phyloP scores from a whole-genome alignment of 2,329 filamentous ascomycete genomes.

The Phyllosticta citribraziliensis region DNA sequence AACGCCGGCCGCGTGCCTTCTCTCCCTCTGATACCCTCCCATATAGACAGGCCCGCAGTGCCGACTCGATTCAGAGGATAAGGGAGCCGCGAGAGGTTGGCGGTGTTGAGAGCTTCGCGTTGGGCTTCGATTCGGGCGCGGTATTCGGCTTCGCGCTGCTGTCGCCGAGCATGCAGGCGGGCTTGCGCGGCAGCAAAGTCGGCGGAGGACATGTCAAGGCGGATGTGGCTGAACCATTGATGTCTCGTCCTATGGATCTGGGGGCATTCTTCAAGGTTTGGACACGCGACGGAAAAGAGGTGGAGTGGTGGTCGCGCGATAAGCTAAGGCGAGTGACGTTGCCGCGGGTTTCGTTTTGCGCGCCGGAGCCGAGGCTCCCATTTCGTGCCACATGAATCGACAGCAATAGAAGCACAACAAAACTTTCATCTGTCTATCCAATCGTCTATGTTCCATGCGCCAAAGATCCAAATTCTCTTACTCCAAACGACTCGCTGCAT shows the following conservation, averaged over 20 bases:
- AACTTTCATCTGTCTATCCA: neutral
- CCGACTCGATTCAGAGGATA: constrained; percentile 52
- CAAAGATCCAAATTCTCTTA: neutral
- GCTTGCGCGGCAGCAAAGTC: constrained; percentile 85
- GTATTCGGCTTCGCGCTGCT: constrained; percentile 59
- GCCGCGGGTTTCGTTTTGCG: neutral
- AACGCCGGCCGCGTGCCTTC: constrained; percentile 78
- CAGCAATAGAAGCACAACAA: neutral
- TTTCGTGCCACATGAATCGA: neutral
- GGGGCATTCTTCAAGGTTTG: neutral
- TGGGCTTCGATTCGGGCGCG: constrained; percentile 46
- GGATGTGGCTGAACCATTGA: neutral
- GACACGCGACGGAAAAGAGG: neutral
- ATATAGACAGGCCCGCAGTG: constrained; percentile 42
- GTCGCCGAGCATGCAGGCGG: constrained; percentile 72
- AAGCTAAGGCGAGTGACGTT: neutral
- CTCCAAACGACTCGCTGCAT: neutral
- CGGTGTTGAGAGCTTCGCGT: constrained; percentile 27
- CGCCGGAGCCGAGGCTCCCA: neutral
- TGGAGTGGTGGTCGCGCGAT: neutral
- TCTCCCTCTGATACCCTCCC: constrained; percentile 62
- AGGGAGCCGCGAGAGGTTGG: constrained; percentile 35
- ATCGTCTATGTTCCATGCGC: neutral
- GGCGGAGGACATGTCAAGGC: constrained; percentile 38
- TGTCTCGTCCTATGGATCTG: neutral